Percentiles rank a stretch among this genome's conserved stretches.
phyloP scores from a whole-genome alignment of 805 yeast genomes.

The Hermanozyma aechmeae region DNA sequence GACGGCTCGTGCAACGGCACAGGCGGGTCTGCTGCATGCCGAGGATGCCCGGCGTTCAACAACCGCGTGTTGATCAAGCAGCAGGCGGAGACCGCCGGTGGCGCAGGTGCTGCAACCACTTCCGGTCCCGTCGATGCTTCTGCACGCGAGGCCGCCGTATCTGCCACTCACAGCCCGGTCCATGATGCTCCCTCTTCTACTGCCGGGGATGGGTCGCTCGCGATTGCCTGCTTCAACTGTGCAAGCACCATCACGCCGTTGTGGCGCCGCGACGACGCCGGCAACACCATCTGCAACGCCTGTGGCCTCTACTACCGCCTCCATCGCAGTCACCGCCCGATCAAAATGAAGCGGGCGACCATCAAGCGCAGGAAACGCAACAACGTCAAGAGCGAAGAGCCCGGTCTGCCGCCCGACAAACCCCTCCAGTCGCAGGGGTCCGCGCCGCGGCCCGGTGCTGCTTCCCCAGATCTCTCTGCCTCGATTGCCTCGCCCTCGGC shows the following conservation, averaged over 20 bases:
- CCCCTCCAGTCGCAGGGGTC: neutral
- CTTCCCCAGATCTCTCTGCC: neutral
- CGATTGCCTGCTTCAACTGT: conserved; percentile 77
- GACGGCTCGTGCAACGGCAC: conserved; percentile 82
- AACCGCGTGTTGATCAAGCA: conserved; percentile 43
- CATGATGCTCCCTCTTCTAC: conserved; percentile 2
- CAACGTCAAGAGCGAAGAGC: conserved; percentile 2
- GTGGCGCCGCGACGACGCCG: conserved; percentile 77
- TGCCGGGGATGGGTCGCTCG: conserved; percentile 33
- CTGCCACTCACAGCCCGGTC: conserved; percentile 2
- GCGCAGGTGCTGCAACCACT: conserved; percentile 1
- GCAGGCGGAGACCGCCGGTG: conserved; percentile 3
- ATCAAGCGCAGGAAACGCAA: conserved; percentile 66
- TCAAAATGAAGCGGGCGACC: conserved; percentile 59
- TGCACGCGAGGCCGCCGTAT: conserved; percentile 1
- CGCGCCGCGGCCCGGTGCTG: neutral
- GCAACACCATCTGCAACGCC: conserved; percentile 82
- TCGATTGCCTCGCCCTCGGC: neutral
- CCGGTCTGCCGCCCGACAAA: neutral
- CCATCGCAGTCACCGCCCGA: conserved; percentile 73
- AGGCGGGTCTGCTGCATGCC: conserved; percentile 73
- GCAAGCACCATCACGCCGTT: conserved; percentile 79
- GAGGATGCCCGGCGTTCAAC: conserved; percentile 77
- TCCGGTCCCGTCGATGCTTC: conserved; percentile 1
- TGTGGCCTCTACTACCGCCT: conserved; percentile 73